A percentile compares a stretch with the other conserved stretches of the same genome.
phyloP scores from a whole-genome alignment of 106 monocot genomes.

The Dendrobium huoshanense region DNA sequence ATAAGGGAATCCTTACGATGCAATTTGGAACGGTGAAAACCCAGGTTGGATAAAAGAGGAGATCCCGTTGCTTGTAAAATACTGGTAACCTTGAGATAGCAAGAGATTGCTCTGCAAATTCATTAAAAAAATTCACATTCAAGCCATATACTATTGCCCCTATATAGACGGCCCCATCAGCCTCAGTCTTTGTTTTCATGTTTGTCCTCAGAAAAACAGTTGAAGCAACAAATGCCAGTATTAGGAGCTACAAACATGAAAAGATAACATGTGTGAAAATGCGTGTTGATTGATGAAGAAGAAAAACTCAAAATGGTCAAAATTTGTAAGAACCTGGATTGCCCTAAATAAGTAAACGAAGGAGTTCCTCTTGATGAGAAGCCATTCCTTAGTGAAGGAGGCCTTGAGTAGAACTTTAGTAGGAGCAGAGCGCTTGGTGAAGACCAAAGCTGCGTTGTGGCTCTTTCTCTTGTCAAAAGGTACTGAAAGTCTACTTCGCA shows the following conservation, averaged over 20 bases:
- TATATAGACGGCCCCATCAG: slow-evolving; percentile 45
- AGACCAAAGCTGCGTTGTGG: slow-evolving; percentile 50
- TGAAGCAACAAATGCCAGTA: slow-evolving; percentile 35
- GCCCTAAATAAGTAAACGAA: slow-evolving; percentile 59
- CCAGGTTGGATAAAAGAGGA: slow-evolving; percentile 78
- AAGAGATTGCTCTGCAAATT: slow-evolving; percentile 62
- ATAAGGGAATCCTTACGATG: slow-evolving; percentile 52
- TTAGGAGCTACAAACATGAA: slow-evolving; percentile 25
- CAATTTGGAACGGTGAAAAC: slow-evolving; percentile 54
- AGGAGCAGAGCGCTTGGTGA: slow-evolving; percentile 26
- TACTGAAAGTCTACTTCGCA: slow-evolving; percentile 28
- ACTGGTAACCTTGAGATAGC: slow-evolving; percentile 57
- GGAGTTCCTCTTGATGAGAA: slow-evolving; percentile 71
- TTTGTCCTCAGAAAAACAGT: slow-evolving; percentile 44
- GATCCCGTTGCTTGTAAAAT: slow-evolving; percentile 84
- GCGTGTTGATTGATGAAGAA: neutral
- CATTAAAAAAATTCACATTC: slow-evolving; percentile 64
- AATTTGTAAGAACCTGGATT: slow-evolving; percentile 29
- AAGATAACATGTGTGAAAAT: neutral
- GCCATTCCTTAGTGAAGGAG: slow-evolving; percentile 58
- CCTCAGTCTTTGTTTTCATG: slow-evolving; percentile 31
- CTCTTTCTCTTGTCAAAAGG: slow-evolving; percentile 48
- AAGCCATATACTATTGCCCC: slow-evolving; percentile 60
- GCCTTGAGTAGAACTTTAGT: slow-evolving; percentile 37
- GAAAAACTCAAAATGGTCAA: neutral